These are phyloP conservation scores for Blastobotrys ciferrii DNA, from an alignment of 1,139 yeast genomes.

Conservation along the genomic window DNA sequence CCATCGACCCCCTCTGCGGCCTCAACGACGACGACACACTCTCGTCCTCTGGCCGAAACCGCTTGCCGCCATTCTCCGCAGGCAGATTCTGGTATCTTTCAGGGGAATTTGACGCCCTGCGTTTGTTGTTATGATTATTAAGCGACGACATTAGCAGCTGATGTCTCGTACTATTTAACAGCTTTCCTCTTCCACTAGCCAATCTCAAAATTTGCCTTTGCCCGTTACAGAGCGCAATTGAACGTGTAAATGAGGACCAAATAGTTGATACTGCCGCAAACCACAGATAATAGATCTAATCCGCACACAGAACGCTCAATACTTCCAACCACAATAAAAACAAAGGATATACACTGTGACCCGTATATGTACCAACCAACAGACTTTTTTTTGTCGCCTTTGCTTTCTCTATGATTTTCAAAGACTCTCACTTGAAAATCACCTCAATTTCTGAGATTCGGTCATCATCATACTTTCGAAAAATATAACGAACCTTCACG, in stretches of 20 bases:
- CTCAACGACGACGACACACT: not conserved
- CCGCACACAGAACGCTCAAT: no score
- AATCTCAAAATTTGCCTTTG: not conserved
- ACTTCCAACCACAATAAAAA: no score
- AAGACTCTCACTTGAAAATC: not conserved
- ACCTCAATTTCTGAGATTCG: not conserved
- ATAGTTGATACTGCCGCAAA: not conserved
- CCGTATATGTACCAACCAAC: not conserved
- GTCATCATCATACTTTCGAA: not conserved
- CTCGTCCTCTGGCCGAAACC: constrained; percentile 2
- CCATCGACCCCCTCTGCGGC: constrained; percentile 14
- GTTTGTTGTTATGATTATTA: constrained; percentile 7
- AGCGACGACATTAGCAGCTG: not conserved
- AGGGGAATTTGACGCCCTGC: constrained; percentile 20
- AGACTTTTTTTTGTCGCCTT: not conserved
- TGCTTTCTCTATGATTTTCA: no score
- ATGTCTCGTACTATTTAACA: not conserved
- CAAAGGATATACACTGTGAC: not conserved
- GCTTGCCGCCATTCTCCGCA: not conserved
- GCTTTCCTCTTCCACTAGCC: not conserved
- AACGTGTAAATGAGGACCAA: not conserved
- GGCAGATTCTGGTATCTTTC: constrained; percentile 9
- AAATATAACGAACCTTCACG: not conserved
- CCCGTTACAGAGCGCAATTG: not conserved
- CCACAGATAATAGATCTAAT: no score